Conservation (phyloP, 2,329 filamentous ascomycete species). For the Cercospora zeina region DNA sequence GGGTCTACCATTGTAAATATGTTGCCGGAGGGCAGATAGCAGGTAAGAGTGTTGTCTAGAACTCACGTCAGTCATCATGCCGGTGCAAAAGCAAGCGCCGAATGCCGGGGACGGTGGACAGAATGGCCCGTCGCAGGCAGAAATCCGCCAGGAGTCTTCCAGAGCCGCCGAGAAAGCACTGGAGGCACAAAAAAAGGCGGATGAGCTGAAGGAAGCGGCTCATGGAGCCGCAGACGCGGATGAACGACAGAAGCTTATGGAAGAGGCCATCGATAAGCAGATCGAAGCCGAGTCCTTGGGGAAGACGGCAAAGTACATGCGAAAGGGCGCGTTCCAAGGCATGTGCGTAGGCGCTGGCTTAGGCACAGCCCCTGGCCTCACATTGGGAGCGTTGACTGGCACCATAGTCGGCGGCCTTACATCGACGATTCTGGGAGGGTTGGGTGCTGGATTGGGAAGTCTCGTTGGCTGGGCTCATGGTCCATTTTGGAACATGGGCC, state of each 20-base stretch:
- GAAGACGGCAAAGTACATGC: constrained; percentile 39
- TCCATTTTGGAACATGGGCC: constrained; percentile 36
- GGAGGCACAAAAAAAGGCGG: constrained; percentile 33
- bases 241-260: constrained; percentile 39
- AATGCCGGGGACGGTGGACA: not conserved
- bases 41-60: not conserved
- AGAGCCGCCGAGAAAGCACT: constrained; percentile 34
- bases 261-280: constrained; percentile 36
- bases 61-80: not conserved
- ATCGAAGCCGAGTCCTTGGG: constrained; percentile 38
- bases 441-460: constrained; percentile 34
- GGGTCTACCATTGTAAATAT: not conserved
- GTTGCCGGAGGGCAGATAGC: not conserved
- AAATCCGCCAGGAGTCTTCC: constrained; percentile 34
- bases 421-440: constrained; percentile 33
- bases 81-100: not conserved
- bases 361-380: constrained; percentile 34
- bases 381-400: constrained; percentile 37
- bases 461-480: constrained; percentile 33
- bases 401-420: constrained; percentile 37
- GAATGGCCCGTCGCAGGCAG: constrained; percentile 22
- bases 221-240: constrained; percentile 37
- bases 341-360: constrained; percentile 36
- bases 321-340: constrained; percentile 37
- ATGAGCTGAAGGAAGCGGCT: constrained; percentile 36